These are phyloP conservation scores for Dioscorea dumetorum DNA, from an alignment of 106 monocot genomes.

Conservation along the genomic window DNA sequence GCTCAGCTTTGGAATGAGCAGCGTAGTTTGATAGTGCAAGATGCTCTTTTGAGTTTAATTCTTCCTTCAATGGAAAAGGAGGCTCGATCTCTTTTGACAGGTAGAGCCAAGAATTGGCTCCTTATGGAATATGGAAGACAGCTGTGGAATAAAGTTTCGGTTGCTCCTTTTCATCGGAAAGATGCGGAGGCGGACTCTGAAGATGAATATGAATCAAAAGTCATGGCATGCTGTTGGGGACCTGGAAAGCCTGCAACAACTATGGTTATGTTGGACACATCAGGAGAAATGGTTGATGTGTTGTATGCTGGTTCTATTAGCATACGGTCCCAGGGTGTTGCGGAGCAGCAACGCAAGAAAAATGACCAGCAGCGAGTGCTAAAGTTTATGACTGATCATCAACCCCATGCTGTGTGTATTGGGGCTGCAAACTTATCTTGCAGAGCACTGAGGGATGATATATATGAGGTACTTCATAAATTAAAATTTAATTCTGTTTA, in stretches of 20 bases:
- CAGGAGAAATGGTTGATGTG: slow-evolving; percentile 92
- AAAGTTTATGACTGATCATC: slow-evolving; percentile 88
- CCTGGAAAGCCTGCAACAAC: slow-evolving; percentile 91
- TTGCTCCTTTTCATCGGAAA: slow-evolving; percentile 69
- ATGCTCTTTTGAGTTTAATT: slow-evolving; percentile 60
- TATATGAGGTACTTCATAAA: slow-evolving; percentile 63
- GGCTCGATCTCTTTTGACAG: slow-evolving; percentile 59
- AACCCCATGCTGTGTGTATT: slow-evolving; percentile 78
- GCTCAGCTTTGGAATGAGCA: slow-evolving; percentile 94
- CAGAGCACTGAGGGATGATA: slow-evolving; percentile 84
- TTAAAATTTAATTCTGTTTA: no score
- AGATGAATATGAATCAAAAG: slow-evolving; percentile 58
- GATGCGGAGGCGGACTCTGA: slow-evolving; percentile 36
- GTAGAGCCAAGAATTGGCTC: slow-evolving; percentile 77
- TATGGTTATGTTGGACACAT: slow-evolving; percentile 91
- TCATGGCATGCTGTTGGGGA: slow-evolving; percentile 96
- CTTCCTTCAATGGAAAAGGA: slow-evolving; percentile 97
- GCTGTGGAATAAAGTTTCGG: slow-evolving; percentile 83
- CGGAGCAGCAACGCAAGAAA: slow-evolving; percentile 80
- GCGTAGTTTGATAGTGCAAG: slow-evolving; percentile 70
- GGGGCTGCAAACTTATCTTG: slow-evolving; percentile 78
- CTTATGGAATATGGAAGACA: slow-evolving; percentile 78
- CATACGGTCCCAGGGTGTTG: slow-evolving; percentile 67
- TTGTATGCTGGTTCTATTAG: slow-evolving; percentile 86
- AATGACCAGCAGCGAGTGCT: slow-evolving; percentile 77